These are phyloP conservation scores for Nannochloris sp. DNA, from an alignment of 139 green algal species.

Conservation along the genomic window DNA sequence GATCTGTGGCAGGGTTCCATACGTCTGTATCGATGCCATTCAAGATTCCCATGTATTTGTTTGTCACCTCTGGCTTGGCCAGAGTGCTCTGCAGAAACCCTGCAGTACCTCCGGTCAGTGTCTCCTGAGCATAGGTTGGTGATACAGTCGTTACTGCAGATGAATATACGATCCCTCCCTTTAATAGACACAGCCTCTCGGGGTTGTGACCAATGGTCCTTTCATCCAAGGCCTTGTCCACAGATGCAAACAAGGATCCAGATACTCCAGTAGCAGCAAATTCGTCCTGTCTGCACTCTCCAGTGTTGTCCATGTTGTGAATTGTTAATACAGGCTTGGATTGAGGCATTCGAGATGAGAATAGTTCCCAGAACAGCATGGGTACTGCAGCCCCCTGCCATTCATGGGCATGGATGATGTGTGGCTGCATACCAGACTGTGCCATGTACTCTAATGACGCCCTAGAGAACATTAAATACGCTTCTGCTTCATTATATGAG, in stretches of 20 bases:
- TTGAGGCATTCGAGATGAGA: constrained; percentile 18
- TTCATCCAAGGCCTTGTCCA: constrained; percentile 90
- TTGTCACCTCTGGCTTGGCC: constrained; percentile 29
- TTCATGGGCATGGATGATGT: constrained; percentile 84
- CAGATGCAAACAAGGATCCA: constrained; percentile 61
- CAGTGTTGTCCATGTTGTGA: constrained; percentile 92
- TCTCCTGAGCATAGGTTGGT: constrained; percentile 82
- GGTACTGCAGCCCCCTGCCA: constrained; percentile 74
- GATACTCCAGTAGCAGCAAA: constrained; percentile 60
- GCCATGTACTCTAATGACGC: constrained; percentile 76
- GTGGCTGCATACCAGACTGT: constrained; percentile 27
- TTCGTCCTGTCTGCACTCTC: constrained; percentile 79
- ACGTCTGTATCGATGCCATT: constrained; percentile 86
- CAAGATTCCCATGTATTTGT: constrained; percentile 68
- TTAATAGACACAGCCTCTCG: constrained; percentile 88
- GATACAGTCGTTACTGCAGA: constrained; percentile 87
- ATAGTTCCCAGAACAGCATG: constrained; percentile 81
- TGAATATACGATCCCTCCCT: constrained; percentile 87
- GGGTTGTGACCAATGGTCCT: constrained; percentile 96
- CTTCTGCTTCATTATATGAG: constrained; percentile 87
- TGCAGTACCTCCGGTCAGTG: constrained; percentile 55
- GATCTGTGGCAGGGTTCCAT: constrained; percentile 75
- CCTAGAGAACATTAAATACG: constrained; percentile 93
- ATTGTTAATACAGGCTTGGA: constrained; percentile 75
- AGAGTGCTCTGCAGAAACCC: constrained; percentile 75